Evolutionary conservation across 2,329 filamentous ascomycete genomes (phyloP).

Genomic region (Verticillium albo-atrum): DNA sequence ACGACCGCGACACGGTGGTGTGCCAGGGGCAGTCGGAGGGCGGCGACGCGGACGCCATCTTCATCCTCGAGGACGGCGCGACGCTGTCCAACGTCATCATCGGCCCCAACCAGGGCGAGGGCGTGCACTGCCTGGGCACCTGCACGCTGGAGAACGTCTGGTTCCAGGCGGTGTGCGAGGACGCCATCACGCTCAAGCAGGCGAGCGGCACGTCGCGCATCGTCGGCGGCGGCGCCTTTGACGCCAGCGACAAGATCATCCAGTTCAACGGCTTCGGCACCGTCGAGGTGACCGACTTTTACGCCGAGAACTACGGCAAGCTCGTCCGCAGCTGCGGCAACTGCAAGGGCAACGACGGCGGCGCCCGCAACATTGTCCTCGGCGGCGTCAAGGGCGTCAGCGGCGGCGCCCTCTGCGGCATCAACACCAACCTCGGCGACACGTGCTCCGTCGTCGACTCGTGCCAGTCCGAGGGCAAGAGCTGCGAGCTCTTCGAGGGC

Average conservation of each 20-base stretch:
- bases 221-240: slow-evolving; percentile 23
- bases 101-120: slow-evolving; percentile 42
- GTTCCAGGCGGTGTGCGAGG: slow-evolving; percentile 38
- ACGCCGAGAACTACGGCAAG: slow-evolving; percentile 40
- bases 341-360: slow-evolving; percentile 31
- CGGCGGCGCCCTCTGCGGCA: slow-evolving; percentile 27
- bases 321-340: slow-evolving; percentile 44
- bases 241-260: slow-evolving; percentile 32
- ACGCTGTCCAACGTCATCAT: slow-evolving; percentile 50
- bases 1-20: slow-evolving; percentile 30
- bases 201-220: slow-evolving; percentile 17
- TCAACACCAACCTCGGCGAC: slow-evolving; percentile 24
- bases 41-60: slow-evolving; percentile 33
- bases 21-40: slow-evolving; percentile 8
- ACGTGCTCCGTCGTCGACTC: slow-evolving; percentile 10
- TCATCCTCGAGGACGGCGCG: slow-evolving; percentile 44
- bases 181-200: slow-evolving; percentile 36
- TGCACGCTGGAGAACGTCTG: slow-evolving; percentile 38
- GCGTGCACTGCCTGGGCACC: slow-evolving; percentile 43
- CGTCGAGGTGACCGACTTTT: slow-evolving; percentile 32
- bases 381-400: slow-evolving; percentile 24
- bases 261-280: slow-evolving; percentile 37
- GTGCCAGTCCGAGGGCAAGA: slow-evolving; percentile 8
- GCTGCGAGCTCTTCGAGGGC: slow-evolving; percentile 22
- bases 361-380: slow-evolving; percentile 22